Base-by-base conservation (phyloP, 225 moss, liverwort and hornwort species). In the Ulota crispa region DNA sequence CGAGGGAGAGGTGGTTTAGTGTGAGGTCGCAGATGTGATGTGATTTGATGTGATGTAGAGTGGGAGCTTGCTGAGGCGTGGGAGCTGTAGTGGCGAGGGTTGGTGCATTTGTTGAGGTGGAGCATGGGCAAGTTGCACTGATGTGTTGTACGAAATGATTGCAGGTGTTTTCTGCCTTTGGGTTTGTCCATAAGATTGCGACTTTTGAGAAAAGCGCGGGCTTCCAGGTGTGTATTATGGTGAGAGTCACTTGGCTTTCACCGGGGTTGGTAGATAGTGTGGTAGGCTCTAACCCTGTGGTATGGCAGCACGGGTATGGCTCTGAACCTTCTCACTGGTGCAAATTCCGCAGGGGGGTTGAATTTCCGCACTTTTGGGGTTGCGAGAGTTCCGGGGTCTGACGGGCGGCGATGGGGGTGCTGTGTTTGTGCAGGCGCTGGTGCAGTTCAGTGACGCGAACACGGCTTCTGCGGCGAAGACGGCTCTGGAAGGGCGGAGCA, bases 161-260 rank as follows among this genome's bases (percentile, higher is more conserved):
- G 99, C 94, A 99, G 99, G 99, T 99, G 86, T 99, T 99, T 92
- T 99, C 94, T 91, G 96, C 99, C 89, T 99, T 99, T 99, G 96
- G 99, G 85, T 99, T 99, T 93, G 99, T 99, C 83, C 99, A 99
- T 94, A 99, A 99, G 91, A 99, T 99, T 87, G 99, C 82, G 94
- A 99, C 99, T 57, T 99, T 96, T 99, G 99, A 99, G 91, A 99
- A 99, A 88, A 95, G 96, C 92, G 99, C 96, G 90, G 96, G 99
- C 89, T 99, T 99, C 96, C 96, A 99, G 99, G 99, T 99, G 99
- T 96, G 95, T 97, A 97, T 91, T 91, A 91, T 89, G 89, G 91
- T 91, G 91, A 91, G 91, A 89, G 88, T 91, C 95, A 93, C 95
- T 95, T 94, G 93, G 94, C 95, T 95, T 95, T 97, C 89, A 92